Base-by-base conservation (phyloP, 441 rosid genomes). In the Jatropha podagrica region DNA sequence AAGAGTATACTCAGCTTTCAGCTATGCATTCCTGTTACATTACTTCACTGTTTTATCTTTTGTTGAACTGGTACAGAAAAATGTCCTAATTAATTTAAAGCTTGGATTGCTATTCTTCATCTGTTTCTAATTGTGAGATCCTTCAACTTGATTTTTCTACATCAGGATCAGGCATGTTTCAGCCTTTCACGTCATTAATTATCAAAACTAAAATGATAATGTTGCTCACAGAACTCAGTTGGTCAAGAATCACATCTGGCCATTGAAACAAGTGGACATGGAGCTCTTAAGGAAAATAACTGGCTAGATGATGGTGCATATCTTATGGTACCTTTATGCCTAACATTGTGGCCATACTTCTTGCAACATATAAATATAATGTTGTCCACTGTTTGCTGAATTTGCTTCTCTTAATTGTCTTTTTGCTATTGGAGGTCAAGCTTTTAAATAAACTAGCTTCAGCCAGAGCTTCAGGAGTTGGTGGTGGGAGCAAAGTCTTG, bases 291-390 rank as follows among this genome's bases (percentile, higher is more conserved):
- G 86, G 97, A 92, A 82, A 94, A 96, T 76, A 87, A 94, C 79
- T 96, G 98, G 99, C 98, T 96, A 17, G 99, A 96, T 85, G 99
- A 96, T 80, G 99, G 99, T 26, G 96, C 99, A 69, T 96, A 96
- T 83, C 95, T 92, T 80, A 96, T 96, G 99, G 98, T 96, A 81
- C 58, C 89, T 74, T 77, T 51, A 52, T 48, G 26, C 41, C 23
- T 67, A 40, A 67, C 48, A 65, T 60, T 58, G 32, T 75, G 49
- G 38, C 55, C 59, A n/a, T 71, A 27, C 56, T 44, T 52, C 61
- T 70, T 58, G 52, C 4, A 2, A 27, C 37, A 18, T 66, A 54
- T 52, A 17, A 52, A 17, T 63, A 48, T 52, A 5, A 52, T 67
- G 1, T 38, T 27, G 42, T 9, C 55, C 48, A 32, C 27, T 67